A percentile compares a stretch with the other conserved stretches of the same genome.
Conservation (phyloP, 805 yeast genomes). For the Spathaspora sp. region DNA sequence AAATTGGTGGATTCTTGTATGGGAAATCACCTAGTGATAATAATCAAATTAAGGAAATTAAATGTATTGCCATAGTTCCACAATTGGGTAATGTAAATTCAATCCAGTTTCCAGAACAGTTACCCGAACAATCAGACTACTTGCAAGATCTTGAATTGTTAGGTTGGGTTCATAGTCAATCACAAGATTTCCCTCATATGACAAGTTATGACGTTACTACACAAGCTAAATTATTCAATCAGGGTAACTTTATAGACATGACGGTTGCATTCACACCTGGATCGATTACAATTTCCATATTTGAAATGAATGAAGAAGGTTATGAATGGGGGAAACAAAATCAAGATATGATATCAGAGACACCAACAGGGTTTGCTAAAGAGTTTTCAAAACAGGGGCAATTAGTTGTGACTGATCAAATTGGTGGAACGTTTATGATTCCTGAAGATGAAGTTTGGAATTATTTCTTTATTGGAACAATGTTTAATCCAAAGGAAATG, state of each 20-base stretch:
- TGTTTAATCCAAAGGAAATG: conserved; percentile 63
- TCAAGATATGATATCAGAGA: conserved; percentile 47
- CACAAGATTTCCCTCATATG: conserved; percentile 56
- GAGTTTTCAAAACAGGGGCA: conserved; percentile 62
- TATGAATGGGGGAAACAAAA: conserved; percentile 72
- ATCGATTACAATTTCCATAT: conserved; percentile 72
- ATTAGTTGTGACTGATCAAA: conserved; percentile 66
- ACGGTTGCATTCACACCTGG: conserved; percentile 79
- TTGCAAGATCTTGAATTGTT: conserved; percentile 60
- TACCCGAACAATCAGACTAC: conserved; percentile 33
- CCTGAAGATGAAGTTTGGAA: conserved; percentile 90
- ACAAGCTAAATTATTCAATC: conserved; percentile 46
- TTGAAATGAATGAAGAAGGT: conserved; percentile 59
- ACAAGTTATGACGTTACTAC: conserved; percentile 69
- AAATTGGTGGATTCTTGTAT: conserved; percentile 75
- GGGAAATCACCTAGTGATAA: conserved; percentile 80
- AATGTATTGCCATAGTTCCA: conserved; percentile 74
- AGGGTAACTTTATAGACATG: conserved; percentile 47
- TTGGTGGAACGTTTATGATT: conserved; percentile 79
- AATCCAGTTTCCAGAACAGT: conserved; percentile 54
- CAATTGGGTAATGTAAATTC: conserved; percentile 74
- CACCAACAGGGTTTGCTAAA: conserved; percentile 67
- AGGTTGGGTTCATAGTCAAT: conserved; percentile 94
- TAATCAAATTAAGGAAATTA: conserved; percentile 75
- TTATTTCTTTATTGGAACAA: conserved; percentile 81